Conservation (phyloP, 129 eudicot species). For the Pulicaria dysenterica region DNA sequence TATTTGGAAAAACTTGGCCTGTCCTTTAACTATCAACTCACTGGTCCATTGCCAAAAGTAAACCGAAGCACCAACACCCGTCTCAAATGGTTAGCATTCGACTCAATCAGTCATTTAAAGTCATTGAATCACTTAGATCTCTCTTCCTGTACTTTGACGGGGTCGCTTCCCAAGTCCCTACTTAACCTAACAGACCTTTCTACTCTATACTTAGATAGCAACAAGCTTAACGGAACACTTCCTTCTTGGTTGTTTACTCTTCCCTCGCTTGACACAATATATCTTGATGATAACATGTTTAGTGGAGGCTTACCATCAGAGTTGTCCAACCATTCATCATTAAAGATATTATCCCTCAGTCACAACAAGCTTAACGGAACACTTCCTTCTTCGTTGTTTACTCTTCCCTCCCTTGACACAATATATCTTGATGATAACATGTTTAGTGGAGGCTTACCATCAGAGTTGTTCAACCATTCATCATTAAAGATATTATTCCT, state of each 20-base stretch:
- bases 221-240: slow-evolving; percentile 22
- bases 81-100: slow-evolving; percentile 22
- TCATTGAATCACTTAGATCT: slow-evolving; percentile 22
- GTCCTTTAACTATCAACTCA: background rate
- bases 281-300: background rate
- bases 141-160: background rate
- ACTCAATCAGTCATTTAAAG: slow-evolving; percentile 33
- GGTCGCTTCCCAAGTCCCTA: slow-evolving; percentile 12
- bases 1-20: too few relatives aligned
- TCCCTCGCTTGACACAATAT: background rate
- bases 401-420: slow-evolving; percentile 4
- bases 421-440: background rate
- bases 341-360: background rate
- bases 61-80: slow-evolving; percentile 9
- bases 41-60: slow-evolving; percentile 22
- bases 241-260: slow-evolving; percentile 25
- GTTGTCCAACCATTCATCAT: background rate
- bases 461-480: background rate
- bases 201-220: slow-evolving; percentile 7
- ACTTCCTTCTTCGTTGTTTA: slow-evolving; percentile 24
- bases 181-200: slow-evolving; percentile 20
- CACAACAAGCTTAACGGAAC: slow-evolving; percentile 6
- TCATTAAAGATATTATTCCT: background rate
- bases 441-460: slow-evolving; percentile 20
- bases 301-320: slow-evolving; percentile 19